Base-by-base conservation (phyloP, 2,329 filamentous ascomycete genomes). In the Fusarium irregulare region DNA sequence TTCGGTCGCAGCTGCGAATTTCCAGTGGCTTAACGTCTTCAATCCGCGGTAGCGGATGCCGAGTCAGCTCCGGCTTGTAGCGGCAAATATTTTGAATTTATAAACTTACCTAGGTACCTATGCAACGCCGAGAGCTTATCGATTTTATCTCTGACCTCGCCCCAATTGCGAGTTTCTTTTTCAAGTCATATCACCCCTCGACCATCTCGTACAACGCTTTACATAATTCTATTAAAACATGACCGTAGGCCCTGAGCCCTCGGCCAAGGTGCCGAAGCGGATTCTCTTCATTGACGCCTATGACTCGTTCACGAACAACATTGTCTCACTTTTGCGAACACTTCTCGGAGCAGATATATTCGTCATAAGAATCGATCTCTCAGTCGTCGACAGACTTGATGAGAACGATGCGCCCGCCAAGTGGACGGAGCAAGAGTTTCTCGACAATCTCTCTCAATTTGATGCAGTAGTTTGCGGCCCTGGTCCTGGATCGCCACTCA, bases 301-400 rank as follows among this genome's bases (percentile, higher is more conserved):
- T 81, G 96, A 99, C 83, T 98, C 94, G 44, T 99, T 98, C 81
- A 93, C 94, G 58, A 94, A 97, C 82, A 98, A 98, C 82, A 96
- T 98, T 75, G 89, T 97, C 56, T 90, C 92, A 8, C 87, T 97
- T 34, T 85, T 98, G 48, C 87, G 91, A 73, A 89, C 91, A 6
- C 85, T 88, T 6, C 85, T 97, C 11, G 82, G 86, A 63, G 91
- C 88, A 21, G 84, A 90, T 18, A 91, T 97, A 34, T 87, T 79
- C 44, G 77, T 81, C 42, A 69, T 80, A 56, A 77, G 77, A 60
- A 81, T 81, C 64, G 78, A 81, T 62, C 69, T 81, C 30, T 74
- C 74, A 48, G 77, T 92, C 45, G 84, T 97, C 63, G 88, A 74
- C 25, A 67, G 46, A 48, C 21, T 46, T 10, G 61, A 49, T 16